Base-by-base conservation (phyloP, 345 rosid genomes). In the Kandelia obovata region DNA sequence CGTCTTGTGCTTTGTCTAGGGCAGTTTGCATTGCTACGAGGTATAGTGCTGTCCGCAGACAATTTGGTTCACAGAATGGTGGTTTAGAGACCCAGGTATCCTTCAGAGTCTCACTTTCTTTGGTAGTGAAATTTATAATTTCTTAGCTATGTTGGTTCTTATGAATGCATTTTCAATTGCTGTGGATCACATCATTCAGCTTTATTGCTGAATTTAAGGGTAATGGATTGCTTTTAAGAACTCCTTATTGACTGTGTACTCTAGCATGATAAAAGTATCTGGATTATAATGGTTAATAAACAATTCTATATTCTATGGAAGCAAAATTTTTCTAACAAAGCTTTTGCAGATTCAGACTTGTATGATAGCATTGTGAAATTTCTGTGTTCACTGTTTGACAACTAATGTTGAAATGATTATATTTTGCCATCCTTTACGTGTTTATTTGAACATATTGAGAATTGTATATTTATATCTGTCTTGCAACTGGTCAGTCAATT, bases 11-110 rank as follows among this genome's bases (percentile, higher is more conserved):
- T 61, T 79, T 96, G 64, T 88, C 99, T 76, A 78, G 90, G 58
- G 97, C 98, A 66, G 98, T 92, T 80, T 90, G 98, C 70, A 92
- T 96, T 64, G 98, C 99, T 60, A 92, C 99, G 57, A 87, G 99
- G 75, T 96, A 96, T 70, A 96, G 99, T 69, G 90, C 89, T 73
- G 95, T 92, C 68, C 95, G 98, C 65, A 86, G 99, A 79, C 99
- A 96, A 77, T 96, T 96, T 88, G 98, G 98, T 64, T 79, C 87
- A 1, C 83, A 75, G 63, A 75, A 81, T 61, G 96, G 91, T 68
- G 82, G 96, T 69, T 67, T 74, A 67, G 99, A 96, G 88, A 90
- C 88, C 28, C 99, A 90, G 97, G 98, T 92, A 80, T 60, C 16
- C 43, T 43, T 25, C n/a, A 60, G 47, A 62, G 60, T 23, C 20